Evolutionary conservation across 768 basidiomycete species (phyloP).

Genomic region (Calvatia gigantea): DNA sequence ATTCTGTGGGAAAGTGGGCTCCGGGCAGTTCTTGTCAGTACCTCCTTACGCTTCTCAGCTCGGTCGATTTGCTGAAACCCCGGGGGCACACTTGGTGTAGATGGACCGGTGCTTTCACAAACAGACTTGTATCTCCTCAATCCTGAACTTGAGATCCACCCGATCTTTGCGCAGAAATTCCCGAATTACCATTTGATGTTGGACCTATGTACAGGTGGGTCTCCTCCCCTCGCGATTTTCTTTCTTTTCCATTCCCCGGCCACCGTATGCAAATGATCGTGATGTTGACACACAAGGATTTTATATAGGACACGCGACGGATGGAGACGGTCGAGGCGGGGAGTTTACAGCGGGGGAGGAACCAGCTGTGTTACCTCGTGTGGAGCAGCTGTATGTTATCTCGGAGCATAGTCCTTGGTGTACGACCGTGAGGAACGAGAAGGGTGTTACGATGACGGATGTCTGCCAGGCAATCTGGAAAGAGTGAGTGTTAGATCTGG

Average conservation of each 20-base stretch:
- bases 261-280: neutral
- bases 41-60: neutral
- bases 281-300: neutral
- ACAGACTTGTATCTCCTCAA: slow-evolving; percentile 80
- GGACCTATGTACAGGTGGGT: slow-evolving; percentile 63
- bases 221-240: neutral
- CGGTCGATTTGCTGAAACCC: slow-evolving; percentile 2
- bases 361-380: slow-evolving; percentile 17
- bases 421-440: slow-evolving; percentile 66
- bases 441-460: slow-evolving; percentile 68
- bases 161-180: slow-evolving; percentile 56
- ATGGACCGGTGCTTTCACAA: slow-evolving; percentile 76
- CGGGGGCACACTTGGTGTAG: slow-evolving; percentile 37
- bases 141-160: slow-evolving; percentile 67
- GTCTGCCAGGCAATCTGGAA: slow-evolving; percentile 69
- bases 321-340: slow-evolving; percentile 52
- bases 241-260: neutral
- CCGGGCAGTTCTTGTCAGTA: slow-evolving; percentile 40
- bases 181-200: slow-evolving; percentile 62
- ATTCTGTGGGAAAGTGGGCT: slow-evolving; percentile 35
- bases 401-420: slow-evolving; percentile 68
- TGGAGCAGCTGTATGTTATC: slow-evolving; percentile 36
- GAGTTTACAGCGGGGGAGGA: slow-evolving; percentile 39
- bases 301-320: slow-evolving; percentile 51
- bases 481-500: slow-evolving; percentile 51